Evolutionary conservation across 345 rosid species (phyloP), one percentile per base, ranked within the genome.

Genomic region (Diplotaxis tenuifolia): DNA sequence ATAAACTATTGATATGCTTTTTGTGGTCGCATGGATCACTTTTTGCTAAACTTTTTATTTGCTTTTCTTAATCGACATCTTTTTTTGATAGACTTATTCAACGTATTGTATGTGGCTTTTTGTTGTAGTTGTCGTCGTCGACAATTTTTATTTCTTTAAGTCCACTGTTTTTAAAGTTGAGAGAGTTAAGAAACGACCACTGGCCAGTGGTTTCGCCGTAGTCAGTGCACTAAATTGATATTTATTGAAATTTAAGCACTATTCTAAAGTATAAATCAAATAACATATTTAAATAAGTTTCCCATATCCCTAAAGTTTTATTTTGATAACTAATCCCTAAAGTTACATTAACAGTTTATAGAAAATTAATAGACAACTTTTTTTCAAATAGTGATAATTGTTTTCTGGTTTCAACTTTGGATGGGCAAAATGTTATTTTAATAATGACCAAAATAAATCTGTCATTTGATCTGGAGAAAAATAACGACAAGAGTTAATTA

Each of bases 1-100:
- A 55, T 62, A 55, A 54, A 55, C 20, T 64, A 53, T 53, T 63
- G 23, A 70, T 75, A 70, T 70, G 80, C 54, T 70, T 70, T 53
- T 76, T 52, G 67, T 76, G 75, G 75, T 76, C 67, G 75, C 75
- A 76, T 32, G 67, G 16, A 29, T 76, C 29, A 45, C 79, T 76
- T 63, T 76, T 50, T 64, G 10, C 57, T 75, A 12, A 74, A 50
- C 73, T 59, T 55, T 70, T 59, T 53, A 10, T 62, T 68, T 62
- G 53, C 49, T 57, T 75, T 69, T 75, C 20, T 69, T 55, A 54
- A 62, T 42, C 7, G n/a, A 31, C 5, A 14, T 40, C 49, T 40
- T 40, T 40, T 40, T 40, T 40, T 40, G 42, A 32, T 36, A 40
- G 7, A 40, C 49, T 40, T 40, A 12, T 14, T 42, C 50, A 42